A percentile compares a stretch with the other conserved stretches of the same genome.
These are phyloP conservation scores for Parastagonospora avenae DNA, from an alignment of 2,329 filamentous ascomycete species.

Conservation along the genomic window DNA sequence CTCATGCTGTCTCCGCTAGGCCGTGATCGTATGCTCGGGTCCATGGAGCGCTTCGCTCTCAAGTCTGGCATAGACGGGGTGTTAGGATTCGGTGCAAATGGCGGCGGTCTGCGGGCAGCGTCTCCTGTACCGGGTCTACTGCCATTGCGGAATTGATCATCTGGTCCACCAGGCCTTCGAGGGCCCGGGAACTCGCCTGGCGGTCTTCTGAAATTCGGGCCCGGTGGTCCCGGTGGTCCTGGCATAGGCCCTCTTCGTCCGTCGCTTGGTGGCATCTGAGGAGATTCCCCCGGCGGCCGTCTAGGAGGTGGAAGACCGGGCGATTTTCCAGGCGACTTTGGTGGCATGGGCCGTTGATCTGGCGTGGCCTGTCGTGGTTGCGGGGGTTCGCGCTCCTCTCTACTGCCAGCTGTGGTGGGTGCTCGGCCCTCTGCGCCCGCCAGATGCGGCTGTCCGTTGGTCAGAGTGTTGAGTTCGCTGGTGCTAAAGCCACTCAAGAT, in stretches of 20 bases:
- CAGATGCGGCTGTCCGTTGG: slow-evolving; percentile 55
- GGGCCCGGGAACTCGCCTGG: slow-evolving; percentile 26
- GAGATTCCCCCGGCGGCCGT: slow-evolving; percentile 21
- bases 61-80: slow-evolving; percentile 34
- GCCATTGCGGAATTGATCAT: slow-evolving; percentile 20
- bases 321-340: slow-evolving; percentile 22
- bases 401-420: slow-evolving; percentile 11
- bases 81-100: slow-evolving; percentile 24
- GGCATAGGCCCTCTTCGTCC: slow-evolving; percentile 17
- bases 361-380: slow-evolving; percentile 18
- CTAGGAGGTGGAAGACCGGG: slow-evolving; percentile 14
- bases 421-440: slow-evolving; percentile 37
- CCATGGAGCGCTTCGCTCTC: slow-evolving; percentile 40
- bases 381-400: slow-evolving; percentile 13
- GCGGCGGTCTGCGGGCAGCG: slow-evolving; percentile 33
- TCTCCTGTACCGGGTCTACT: slow-evolving; percentile 38
- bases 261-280: slow-evolving; percentile 17
- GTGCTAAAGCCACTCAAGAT: slow-evolving; percentile 82
- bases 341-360: slow-evolving; percentile 25
- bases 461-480: slow-evolving; percentile 75
- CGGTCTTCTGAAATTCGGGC: slow-evolving; percentile 29
- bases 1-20: slow-evolving; percentile 45
- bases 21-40: slow-evolving; percentile 39
- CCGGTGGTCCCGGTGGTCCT: slow-evolving; percentile 14
- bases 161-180: slow-evolving; percentile 24